Base-by-base conservation (phyloP, 2,329 filamentous ascomycete species). In the Westerdykella sp. region DNA sequence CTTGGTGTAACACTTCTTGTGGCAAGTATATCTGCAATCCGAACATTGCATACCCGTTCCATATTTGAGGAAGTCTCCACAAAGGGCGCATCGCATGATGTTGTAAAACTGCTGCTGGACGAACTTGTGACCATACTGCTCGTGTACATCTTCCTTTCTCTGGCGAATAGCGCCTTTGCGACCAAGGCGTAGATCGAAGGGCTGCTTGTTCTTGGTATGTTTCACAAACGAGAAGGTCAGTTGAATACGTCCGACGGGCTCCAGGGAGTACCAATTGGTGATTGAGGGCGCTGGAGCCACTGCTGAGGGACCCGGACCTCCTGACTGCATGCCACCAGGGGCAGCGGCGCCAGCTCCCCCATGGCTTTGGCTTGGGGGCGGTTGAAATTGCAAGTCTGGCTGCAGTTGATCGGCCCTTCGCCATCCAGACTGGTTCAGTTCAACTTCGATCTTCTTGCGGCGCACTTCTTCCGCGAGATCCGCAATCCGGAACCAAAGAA, bases 41-140 rank as follows among this genome's bases (percentile, higher is more conserved):
- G 94, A 87, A 69, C 93, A 98, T 72, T 98, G 93, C 91, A 98
- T 98, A 49, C 93, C 93, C 16, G 93, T 87, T 39, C 91, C 94
- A 66, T 97, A 97, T 66, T 97, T 98, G 71, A 98, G 84, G 63
- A 98, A 97, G 55, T 98, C 93, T 47, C 90, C 93, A 66, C 93
- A 98, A 30, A 97, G 81, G 12, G 93, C 93, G 70, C 93, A 98
- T 49, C 93, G 91, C 93, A 98, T 98, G 63, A 98, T 96, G 77
- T 97, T 98, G 82, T 97, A 98, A 70, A 98, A 98, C 68, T 96
- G 93, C 67, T 96, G 90, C 62, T 93, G 87, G 43, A 97, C 84
- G 63, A 98, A 98, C 72, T 97, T 98, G 82, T 98, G 93, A 39
- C 93, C 93, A 65, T 95, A 96, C 76, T 96, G 95, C 72, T 98